Base-by-base conservation (phyloP, 176 grass and related monocot species). In the Avena sativa region DNA sequence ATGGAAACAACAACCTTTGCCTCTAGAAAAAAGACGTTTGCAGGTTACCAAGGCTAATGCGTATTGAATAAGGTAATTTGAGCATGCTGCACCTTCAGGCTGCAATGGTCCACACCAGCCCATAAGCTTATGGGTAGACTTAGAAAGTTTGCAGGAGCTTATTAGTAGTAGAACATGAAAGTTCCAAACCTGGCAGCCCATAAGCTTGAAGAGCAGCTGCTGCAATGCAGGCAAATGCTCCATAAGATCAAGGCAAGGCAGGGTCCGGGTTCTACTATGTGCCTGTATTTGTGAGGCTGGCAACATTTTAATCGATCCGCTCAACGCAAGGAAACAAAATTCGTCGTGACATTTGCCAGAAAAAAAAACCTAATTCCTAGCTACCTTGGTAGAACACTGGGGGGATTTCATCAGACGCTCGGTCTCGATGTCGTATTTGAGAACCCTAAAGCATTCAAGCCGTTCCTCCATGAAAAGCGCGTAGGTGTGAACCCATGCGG, bases 151-250 rank as follows among this genome's bases (percentile, higher is more conserved):
- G 28, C 51, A 81, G 58, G 20, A 26, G 6, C 25, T 60, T 57
- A 76, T 60, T 57, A 76, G 12, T 55, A 21, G 15, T 46, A 57
- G 13, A 83, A 73, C 5, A 30, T 20, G 26, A 9, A 13, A 21
- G 19, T 78, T 38, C 30, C 74, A n/a, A 80, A 98, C 96, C 93
- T 95, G 96, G 76, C 92, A 95, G 46, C 90, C 82, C 61, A 95
- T 84, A 48, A 98, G 93, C 79, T 93, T 89, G 80, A 94, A 95
- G 36, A 98, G 88, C 51, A 95, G 90, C 79, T 95, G 93, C 85
- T 95, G 96, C 88, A 98, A 93, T 38, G 96, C 86, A 79, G 92
- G 96, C 81, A 98, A 89, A 79, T 98, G 96, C n/a, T 92, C 93
- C 89, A 95, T 88, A 81, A 98, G 90, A 84, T 95, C 96, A 55